Evolutionary conservation across 176 grass and related monocot species (phyloP).

Genomic region (Oryza punctata): DNA sequence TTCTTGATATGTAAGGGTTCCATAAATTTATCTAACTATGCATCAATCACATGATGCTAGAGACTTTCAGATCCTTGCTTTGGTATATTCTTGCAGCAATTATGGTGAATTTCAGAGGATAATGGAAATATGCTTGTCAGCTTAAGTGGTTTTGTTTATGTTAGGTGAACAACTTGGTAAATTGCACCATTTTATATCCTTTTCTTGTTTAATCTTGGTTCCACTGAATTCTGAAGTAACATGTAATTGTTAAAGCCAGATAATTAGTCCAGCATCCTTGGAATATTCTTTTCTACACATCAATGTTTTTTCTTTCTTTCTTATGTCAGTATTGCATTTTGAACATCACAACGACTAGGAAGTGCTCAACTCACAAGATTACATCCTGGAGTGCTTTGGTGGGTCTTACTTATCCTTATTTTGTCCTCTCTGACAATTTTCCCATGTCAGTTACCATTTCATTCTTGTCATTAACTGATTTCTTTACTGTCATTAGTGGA

Average conservation of each 20-base stretch:
- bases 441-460: conserved; percentile 6
- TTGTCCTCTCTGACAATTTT: conserved; percentile 10
- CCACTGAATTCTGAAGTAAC: not conserved
- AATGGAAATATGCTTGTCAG: not conserved
- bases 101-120: conserved; percentile 6
- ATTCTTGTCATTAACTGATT: conserved; percentile 5
- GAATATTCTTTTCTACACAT: not conserved
- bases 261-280: not conserved
- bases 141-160: not conserved
- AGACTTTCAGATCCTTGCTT: not conserved
- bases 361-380: not conserved
- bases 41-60: not conserved
- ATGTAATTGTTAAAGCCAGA: not conserved
- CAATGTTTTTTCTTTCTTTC: not conserved
- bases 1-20: conserved; percentile 8
- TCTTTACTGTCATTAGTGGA: conserved; percentile 8
- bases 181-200: not conserved
- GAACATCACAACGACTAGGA: conserved; percentile 8
- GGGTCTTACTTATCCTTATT: conserved; percentile 8
- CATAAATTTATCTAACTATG: conserved; percentile 6
- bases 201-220: conserved; percentile 3
- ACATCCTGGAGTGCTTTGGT: not conserved
- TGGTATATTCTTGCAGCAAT: conserved; percentile 10
- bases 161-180: not conserved
- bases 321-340: conserved; percentile 13